phyloP scores from a whole-genome alignment of 208 protist genomes.

The Trypanosoma scelopori region DNA sequence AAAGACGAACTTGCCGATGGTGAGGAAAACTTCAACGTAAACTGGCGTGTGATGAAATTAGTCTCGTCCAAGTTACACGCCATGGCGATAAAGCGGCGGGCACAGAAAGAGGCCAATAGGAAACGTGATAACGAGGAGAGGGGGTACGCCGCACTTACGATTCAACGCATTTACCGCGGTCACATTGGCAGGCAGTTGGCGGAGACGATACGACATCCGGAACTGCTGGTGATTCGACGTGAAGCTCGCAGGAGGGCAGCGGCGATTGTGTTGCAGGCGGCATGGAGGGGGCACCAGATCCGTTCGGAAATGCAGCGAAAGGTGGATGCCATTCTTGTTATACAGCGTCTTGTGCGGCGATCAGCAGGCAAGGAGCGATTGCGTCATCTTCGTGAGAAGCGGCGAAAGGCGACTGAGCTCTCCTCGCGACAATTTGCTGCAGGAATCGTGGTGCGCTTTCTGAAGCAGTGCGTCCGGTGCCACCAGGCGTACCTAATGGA shows the following conservation, averaged over 20 bases:
- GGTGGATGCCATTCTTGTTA: constrained; percentile 21
- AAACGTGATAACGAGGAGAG: constrained; percentile 15
- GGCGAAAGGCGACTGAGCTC: background rate
- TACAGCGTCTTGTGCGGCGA: constrained; percentile 50
- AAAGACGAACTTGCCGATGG: constrained; percentile 7
- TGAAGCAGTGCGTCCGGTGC: constrained; percentile 16
- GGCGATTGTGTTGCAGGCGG: constrained; percentile 36
- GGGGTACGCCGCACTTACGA: constrained; percentile 34
- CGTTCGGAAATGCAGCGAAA: constrained; percentile 22
- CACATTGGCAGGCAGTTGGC: constrained; percentile 29
- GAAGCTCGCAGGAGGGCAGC: constrained; percentile 19
- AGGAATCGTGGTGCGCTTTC: constrained; percentile 20
- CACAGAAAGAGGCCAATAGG: constrained; percentile 34
- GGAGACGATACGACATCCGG: constrained; percentile 39
- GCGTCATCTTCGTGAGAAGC: constrained; percentile 14
- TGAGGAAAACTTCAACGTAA: constrained; percentile 6
- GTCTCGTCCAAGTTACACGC: constrained; percentile 60
- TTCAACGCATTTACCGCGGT: constrained; percentile 41
- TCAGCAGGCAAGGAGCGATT: constrained; percentile 16
- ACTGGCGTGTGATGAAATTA: constrained; percentile 44
- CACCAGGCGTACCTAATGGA: constrained; percentile 17
- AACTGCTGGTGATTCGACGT: constrained; percentile 24
- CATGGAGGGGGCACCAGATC: constrained; percentile 30
- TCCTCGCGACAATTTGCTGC: constrained; percentile 17
- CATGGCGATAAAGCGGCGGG: constrained; percentile 45